A percentile compares a stretch with the other conserved stretches of the same genome.
phyloP scores from a whole-genome alignment of 2,329 filamentous ascomycete species.

The Ophiocordyceps unilateralis region DNA sequence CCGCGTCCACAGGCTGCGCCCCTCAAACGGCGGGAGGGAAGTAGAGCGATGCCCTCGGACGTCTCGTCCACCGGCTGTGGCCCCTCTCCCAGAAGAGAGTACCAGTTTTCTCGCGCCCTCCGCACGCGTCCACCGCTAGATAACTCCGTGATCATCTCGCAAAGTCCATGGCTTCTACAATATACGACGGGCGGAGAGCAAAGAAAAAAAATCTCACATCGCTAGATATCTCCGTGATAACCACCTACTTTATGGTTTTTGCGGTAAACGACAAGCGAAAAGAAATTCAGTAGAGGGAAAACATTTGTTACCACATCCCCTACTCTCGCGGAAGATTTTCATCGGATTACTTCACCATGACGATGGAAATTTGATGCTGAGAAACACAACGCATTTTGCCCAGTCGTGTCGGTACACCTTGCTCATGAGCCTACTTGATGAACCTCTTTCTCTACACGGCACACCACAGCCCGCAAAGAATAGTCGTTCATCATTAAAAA shows the following conservation, averaged over 20 bases:
- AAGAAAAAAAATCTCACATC: no score
- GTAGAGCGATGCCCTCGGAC: no score
- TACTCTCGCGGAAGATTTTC: constrained; percentile 69
- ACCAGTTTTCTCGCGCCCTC: no score
- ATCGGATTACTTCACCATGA: constrained; percentile 39
- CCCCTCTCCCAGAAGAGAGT: no score
- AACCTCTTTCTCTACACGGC: neutral
- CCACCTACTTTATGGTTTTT: constrained; percentile 54
- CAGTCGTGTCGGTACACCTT: no score
- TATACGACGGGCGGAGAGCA: no score
- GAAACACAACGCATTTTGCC: constrained; percentile 41
- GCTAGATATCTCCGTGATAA: constrained; percentile 84
- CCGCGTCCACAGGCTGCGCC: no score
- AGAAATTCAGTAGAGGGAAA: constrained; percentile 36
- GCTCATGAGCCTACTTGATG: no score
- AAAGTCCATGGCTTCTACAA: no score
- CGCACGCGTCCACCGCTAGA: no score
- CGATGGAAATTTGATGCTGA: constrained; percentile 72
- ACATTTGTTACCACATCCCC: constrained; percentile 19
- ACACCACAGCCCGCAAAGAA: neutral
- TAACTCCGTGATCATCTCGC: no score
- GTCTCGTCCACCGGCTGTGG: neutral
- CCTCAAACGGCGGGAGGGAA: no score
- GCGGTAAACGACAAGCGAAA: constrained; percentile 92
- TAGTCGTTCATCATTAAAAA: neutral